These are phyloP conservation scores for Daldinia childiae DNA, from an alignment of 495 filamentous ascomycete genomes.

Conservation along the genomic window DNA sequence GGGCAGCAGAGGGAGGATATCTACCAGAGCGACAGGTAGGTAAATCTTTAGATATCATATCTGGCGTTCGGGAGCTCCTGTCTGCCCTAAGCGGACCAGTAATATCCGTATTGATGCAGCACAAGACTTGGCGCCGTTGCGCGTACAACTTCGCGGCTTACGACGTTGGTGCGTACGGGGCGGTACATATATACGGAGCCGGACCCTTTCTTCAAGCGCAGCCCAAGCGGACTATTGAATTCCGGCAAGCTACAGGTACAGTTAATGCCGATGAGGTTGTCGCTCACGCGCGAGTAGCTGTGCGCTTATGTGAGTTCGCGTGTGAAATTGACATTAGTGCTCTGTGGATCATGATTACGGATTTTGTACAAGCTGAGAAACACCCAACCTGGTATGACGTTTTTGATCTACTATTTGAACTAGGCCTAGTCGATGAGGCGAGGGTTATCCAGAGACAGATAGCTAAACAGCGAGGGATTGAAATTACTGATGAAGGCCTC, in stretches of 20 bases:
- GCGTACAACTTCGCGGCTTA: conserved; percentile 29
- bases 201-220: not conserved
- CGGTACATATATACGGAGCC: not conserved
- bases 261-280: conserved; percentile 24
- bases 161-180: not conserved
- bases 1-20: not conserved
- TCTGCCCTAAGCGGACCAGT: not conserved
- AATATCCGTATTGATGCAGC: not conserved
- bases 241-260: conserved; percentile 29
- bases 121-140: not conserved
- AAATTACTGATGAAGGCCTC: not conserved
- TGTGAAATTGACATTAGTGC: not conserved
- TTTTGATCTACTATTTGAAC: conserved; percentile 26
- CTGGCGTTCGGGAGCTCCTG: not conserved
- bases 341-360: conserved; percentile 11
- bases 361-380: conserved; percentile 1
- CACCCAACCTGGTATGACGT: conserved; percentile 26
- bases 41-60: not conserved
- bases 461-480: not conserved
- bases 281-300: conserved; percentile 7
- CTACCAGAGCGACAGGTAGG: not conserved
- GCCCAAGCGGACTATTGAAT: conserved; percentile 32
- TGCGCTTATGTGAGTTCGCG: conserved; percentile 15
- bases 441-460: conserved; percentile 14
- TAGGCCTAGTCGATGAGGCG: conserved; percentile 11